Conservation (phyloP, 805 yeast genomes). For the Metschnikowia cerradonensis region DNA sequence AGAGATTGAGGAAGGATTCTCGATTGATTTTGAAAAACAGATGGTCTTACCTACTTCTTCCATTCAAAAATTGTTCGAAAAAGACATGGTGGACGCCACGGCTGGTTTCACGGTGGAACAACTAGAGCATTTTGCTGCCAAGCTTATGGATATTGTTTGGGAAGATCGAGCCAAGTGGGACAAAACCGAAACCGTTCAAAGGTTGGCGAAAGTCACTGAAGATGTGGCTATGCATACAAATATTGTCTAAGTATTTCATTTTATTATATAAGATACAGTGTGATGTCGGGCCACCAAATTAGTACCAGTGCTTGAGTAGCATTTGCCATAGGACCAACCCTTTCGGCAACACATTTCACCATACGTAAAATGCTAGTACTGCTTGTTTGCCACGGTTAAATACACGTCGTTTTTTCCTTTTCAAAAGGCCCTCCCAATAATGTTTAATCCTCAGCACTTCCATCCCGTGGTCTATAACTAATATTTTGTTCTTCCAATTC, state of each 20-base stretch:
- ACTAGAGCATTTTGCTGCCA: slow-evolving; percentile 50
- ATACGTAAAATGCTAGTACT: neutral
- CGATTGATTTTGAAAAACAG: slow-evolving; percentile 55
- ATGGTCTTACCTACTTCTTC: slow-evolving; percentile 24
- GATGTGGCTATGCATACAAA: neutral
- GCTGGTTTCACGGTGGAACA: slow-evolving; percentile 33
- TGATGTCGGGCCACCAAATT: neutral
- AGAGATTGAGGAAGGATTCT: slow-evolving; percentile 31
- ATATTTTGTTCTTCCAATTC: slow-evolving; percentile 72
- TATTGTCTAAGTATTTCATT: neutral
- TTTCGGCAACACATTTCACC: neutral
- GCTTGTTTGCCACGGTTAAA: neutral
- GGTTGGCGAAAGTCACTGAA: slow-evolving; percentile 22
- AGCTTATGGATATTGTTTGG: slow-evolving; percentile 72
- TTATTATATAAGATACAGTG: neutral
- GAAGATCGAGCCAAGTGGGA: slow-evolving; percentile 49
- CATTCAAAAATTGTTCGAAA: slow-evolving; percentile 23
- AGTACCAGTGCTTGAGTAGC: neutral
- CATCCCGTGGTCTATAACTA: slow-evolving; percentile 92
- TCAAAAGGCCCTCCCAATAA: neutral
- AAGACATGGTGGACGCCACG: slow-evolving; percentile 27
- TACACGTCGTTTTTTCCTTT: neutral
- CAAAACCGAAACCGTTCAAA: slow-evolving; percentile 35
- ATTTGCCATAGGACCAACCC: neutral
- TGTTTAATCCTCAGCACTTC: slow-evolving; percentile 61